A percentile compares a stretch with the other conserved stretches of the same genome.
phyloP scores from a whole-genome alignment of 306 rosid species.

The Astragalus membranaceus region DNA sequence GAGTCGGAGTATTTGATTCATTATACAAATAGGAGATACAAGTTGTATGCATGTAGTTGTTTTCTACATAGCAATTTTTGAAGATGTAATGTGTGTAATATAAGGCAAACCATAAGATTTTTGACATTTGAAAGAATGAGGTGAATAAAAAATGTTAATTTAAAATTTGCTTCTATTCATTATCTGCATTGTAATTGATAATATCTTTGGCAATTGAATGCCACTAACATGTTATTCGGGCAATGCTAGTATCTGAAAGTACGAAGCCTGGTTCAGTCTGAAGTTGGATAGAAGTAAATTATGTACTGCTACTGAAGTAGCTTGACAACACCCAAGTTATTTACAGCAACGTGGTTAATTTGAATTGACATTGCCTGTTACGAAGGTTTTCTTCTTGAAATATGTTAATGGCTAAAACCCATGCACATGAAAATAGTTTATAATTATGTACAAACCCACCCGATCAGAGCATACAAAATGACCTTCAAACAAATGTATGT shows the following conservation, averaged over 20 bases:
- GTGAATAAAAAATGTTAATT: conserved; percentile 6
- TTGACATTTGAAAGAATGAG: conserved; percentile 21
- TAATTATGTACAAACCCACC: no score
- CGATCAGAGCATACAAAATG: no score
- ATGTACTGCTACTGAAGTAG: background rate
- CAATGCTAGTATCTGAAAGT: background rate
- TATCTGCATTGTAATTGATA: background rate
- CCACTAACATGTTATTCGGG: background rate
- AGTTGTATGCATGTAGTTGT: conserved; percentile 19
- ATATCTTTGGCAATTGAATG: background rate
- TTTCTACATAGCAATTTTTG: conserved; percentile 24
- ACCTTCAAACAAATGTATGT: no score
- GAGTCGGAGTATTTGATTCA: conserved; percentile 7
- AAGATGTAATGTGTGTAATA: conserved; percentile 16
- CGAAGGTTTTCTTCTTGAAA: no score
- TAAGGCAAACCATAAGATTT: conserved; percentile 9
- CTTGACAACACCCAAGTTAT: background rate
- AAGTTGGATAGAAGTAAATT: background rate
- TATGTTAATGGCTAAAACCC: no score
- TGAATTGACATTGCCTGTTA: no score
- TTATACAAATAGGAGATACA: conserved; percentile 19
- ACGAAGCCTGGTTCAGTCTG: background rate
- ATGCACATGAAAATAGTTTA: no score
- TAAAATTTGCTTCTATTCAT: background rate
- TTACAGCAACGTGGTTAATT: no score